phyloP scores from a whole-genome alignment of 179 eudicot species.

The Beta lomatogona region DNA sequence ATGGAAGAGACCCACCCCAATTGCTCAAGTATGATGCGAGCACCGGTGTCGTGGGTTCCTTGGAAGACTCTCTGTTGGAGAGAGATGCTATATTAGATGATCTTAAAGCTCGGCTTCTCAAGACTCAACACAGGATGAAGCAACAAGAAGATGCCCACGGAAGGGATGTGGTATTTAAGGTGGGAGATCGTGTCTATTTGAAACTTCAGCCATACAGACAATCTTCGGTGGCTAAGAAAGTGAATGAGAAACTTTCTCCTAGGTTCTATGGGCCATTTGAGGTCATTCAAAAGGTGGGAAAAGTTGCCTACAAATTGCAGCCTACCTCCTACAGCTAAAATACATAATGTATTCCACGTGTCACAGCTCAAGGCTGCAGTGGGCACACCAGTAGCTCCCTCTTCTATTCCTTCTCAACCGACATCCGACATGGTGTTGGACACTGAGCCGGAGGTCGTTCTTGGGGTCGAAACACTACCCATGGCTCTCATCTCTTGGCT shows the following conservation, averaged over 20 bases:
- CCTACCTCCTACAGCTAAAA: background rate
- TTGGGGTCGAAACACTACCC: too few relatives aligned
- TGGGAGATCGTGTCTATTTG: background rate
- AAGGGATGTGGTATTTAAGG: background rate
- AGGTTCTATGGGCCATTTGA: background rate
- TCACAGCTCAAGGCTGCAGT: too few relatives aligned
- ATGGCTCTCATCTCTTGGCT: fast-evolving
- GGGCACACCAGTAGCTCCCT: fast-evolving
- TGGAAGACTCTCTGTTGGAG: too few relatives aligned
- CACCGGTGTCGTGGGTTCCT: background rate
- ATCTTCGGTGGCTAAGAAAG: background rate
- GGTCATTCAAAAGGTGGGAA: background rate
- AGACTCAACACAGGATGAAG: background rate
- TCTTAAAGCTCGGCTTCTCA: background rate
- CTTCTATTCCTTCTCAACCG: too few relatives aligned
- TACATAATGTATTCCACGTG: background rate
- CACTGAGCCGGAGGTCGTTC: too few relatives aligned
- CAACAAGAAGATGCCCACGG: background rate
- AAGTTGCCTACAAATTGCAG: background rate
- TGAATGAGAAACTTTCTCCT: background rate
- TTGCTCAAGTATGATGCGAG: too few relatives aligned
- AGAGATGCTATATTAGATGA: background rate
- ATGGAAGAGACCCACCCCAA: too few relatives aligned
- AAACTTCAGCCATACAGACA: background rate
- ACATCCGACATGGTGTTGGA: too few relatives aligned